Base-by-base conservation (phyloP, 164 flowering plant species). In the Santalum album region DNA sequence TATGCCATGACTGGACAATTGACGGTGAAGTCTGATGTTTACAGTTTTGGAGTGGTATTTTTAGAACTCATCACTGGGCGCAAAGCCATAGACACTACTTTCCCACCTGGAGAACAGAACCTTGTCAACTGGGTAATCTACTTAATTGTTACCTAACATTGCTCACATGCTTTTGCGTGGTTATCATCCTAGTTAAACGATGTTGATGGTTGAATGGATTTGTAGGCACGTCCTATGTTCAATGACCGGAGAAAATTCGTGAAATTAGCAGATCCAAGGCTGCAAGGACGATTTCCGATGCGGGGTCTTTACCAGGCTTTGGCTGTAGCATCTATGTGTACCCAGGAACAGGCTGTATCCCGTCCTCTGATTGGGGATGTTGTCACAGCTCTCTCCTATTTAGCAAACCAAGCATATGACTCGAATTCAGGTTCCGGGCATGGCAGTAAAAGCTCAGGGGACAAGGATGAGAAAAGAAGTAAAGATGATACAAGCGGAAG, bases 321-420 rank as follows among this genome's bases (percentile, higher is more conserved):
- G 50, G 79, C 82, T 18, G 82, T 81, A 54, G 87, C 87, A 36
- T 78, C 82, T 11, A 78, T 78, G 83, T 81, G 87, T 54, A 77
- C 69, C 53, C 84, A 79, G 54, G 87, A 82, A 55, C 78, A 79
- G 69, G 84, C 87, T 58, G 80, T 84, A 12, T 53, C 71, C 2
- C 87, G 87, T 25, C 87, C 87, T 53, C 73, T 72, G 2, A 81
- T 81, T 22, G 75, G 75, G 0, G 84, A 81, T 48, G 84, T 81
- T 54, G 87, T 81, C 35, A 74, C 80, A 25, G 84, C 87, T 9
- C 79, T 82, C 10, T 77, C 79, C 44, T 82, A 77, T 57, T 58
- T 82, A 42, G 84, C 80, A 25, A 75, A 72, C 62, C 87, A 75
- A 38, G 46, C 78, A 0, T 73, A 77, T 58, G 84, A 79, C 51